Evolutionary conservation across 1,284 basidiomycete species (phyloP), one percentile per base, ranked within the genome.

Genomic region (Chalciporus sp.): DNA sequence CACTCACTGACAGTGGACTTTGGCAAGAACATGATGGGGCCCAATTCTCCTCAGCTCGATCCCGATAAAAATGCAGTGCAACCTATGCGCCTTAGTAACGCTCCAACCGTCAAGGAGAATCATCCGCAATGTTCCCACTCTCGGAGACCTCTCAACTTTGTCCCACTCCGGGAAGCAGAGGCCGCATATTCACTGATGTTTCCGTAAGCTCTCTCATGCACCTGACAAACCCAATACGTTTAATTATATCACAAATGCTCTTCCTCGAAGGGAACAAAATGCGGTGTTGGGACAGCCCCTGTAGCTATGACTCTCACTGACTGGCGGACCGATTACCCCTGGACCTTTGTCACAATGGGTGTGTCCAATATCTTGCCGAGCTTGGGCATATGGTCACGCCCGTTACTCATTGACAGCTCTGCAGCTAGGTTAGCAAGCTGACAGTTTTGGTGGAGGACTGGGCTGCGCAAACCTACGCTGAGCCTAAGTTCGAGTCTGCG

Each of bases 101-200:
- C 31, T 17, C 37, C 33, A 3, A 8, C 33, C 17, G 7, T 8
- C 17, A 58, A 51, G 39, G 9, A 29, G 9, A 47, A 19, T 42
- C 53, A 14, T 1, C 40, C 43, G 9, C 49, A 8, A 1, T 29
- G 28, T 42, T 31, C 44, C 16, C 29, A 27, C 14, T 11, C 39
- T 33, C 61, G 59, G 29, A n/a, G 7, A 23, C 63, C 68, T 20
- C 53, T 72, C 45, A 35, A 7, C 47, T 49, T 71, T 35, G 53
- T 68, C 23, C 68, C 66, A 2, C 16, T 69, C 26, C 56, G 26
- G 23, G 65, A 71, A 51, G 66, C 68, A 35, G 67, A 68, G 45
- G 58, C 55, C 8, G 68, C 67, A 17, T 70, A 72, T 35, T 51
- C 68, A 9, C 17, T 26, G 23, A 62, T 62, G 45, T 70, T 72